Evolutionary conservation across 2,329 filamentous ascomycete genomes (phyloP).

Genomic region (Amylocarpus encephaloides): DNA sequence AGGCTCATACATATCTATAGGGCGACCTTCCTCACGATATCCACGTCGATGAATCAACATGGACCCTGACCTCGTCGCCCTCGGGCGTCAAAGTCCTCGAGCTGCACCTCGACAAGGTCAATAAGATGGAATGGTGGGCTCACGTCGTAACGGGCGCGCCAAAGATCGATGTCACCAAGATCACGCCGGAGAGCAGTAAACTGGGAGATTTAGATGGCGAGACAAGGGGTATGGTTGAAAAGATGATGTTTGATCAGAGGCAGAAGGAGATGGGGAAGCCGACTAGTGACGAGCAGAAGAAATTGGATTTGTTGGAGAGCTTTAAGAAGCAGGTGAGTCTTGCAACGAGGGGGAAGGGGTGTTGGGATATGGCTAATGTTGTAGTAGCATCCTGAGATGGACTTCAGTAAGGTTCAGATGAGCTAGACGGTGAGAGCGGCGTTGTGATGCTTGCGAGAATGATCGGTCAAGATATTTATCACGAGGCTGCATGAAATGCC

Average conservation of each 20-base stretch:
- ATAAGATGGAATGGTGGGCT: constrained; percentile 98
- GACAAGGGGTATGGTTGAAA: constrained; percentile 96
- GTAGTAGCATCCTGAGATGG: constrained; percentile 57
- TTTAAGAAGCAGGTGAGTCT: constrained; percentile 54
- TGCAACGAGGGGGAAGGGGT: background rate
- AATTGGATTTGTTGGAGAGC: constrained; percentile 85
- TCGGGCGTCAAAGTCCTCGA: constrained; percentile 62
- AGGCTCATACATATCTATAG: constrained; percentile 40
- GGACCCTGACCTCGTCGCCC: constrained; percentile 73
- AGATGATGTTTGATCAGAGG: constrained; percentile 99
- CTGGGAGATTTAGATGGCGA: constrained; percentile 89
- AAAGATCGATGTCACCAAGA: constrained; percentile 91
- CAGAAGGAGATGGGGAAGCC: constrained; percentile 91
- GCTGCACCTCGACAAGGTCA: constrained; percentile 88
- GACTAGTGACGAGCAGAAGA: constrained; percentile 91
- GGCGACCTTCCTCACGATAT: constrained; percentile 79
- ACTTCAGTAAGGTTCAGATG: constrained; percentile 66
- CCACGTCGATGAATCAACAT: constrained; percentile 80
- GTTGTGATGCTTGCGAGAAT: background rate
- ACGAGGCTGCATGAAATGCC: background rate
- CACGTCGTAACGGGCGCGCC: constrained; percentile 84
- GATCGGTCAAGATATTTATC: background rate
- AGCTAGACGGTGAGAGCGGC: constrained; percentile 33
- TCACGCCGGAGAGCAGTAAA: constrained; percentile 86
- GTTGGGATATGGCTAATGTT: constrained; percentile 5